Evolutionary conservation across 148 eudicot genomes (phyloP).

Genomic region (Camellia lanceoleosa): DNA sequence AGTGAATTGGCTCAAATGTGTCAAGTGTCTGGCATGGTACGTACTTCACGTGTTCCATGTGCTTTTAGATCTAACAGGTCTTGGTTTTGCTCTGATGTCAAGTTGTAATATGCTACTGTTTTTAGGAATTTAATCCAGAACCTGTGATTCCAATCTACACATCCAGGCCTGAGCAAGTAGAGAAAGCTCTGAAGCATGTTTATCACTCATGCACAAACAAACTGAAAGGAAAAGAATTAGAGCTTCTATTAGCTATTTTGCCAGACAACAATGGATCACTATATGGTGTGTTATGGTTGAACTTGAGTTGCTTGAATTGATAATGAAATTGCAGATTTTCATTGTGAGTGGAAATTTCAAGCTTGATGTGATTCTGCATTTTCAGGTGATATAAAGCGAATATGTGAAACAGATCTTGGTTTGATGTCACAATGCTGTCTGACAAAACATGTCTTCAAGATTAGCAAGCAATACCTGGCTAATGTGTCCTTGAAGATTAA

Average conservation of each 20-base stretch:
- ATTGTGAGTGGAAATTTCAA: not conserved
- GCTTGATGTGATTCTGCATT: conserved; percentile 2
- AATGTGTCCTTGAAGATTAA: conserved; percentile 85
- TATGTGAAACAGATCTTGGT: conserved; percentile 80
- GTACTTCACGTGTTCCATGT: not conserved
- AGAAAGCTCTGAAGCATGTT: conserved; percentile 67
- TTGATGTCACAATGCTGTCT: conserved; percentile 81
- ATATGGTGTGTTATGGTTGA: conserved; percentile 39
- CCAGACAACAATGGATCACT: conserved; percentile 69
- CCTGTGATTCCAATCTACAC: conserved; percentile 59
- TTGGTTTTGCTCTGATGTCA: not conserved
- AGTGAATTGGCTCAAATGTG: conserved; percentile 67
- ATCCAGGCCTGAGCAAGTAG: conserved; percentile 67
- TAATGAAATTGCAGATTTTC: not conserved
- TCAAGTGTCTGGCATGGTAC: conserved; percentile 80
- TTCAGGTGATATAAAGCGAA: conserved; percentile 62
- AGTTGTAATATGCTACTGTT: conserved; percentile 7
- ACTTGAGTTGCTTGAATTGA: not conserved
- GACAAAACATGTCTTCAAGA: conserved; percentile 54
- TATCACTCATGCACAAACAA: conserved; percentile 46
- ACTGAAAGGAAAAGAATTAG: conserved; percentile 61
- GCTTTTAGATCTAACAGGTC: not conserved
- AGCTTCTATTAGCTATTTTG: conserved; percentile 59
- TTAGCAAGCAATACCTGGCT: conserved; percentile 75
- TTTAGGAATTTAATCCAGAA: conserved; percentile 58